Evolutionary conservation across 305 asterid species (phyloP).

Genomic region (Fraxinus xanthoxyloides): DNA sequence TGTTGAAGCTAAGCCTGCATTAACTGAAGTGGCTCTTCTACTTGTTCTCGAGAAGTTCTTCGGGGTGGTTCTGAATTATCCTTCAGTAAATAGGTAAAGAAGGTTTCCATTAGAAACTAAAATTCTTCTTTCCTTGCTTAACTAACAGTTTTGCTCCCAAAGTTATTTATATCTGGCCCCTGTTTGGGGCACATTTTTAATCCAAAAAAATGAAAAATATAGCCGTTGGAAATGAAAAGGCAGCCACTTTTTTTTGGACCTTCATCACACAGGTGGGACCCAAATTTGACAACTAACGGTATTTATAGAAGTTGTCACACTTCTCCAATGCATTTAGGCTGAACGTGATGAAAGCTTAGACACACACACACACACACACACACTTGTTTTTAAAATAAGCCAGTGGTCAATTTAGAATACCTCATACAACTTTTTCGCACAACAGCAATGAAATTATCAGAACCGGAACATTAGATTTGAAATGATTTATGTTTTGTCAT

Average conservation of each 20-base stretch:
- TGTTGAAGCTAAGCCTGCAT: slow-evolving; percentile 61
- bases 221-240: no score
- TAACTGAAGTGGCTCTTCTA: slow-evolving; percentile 66
- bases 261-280: no score
- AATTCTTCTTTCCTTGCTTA: not conserved
- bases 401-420: not conserved
- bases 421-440: not conserved
- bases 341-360: not conserved
- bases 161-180: not conserved
- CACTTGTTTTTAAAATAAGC: not conserved
- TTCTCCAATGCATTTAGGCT: not conserved
- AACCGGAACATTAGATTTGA: not conserved
- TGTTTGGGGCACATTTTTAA: no score
- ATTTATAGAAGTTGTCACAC: not conserved
- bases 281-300: no score
- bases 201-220: no score
- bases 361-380: not conserved
- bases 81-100: slow-evolving; percentile 69
- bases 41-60: slow-evolving; percentile 65
- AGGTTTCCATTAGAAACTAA: not conserved
- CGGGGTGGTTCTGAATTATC: slow-evolving; percentile 68
- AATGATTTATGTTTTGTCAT: not conserved
- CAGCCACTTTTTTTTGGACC: no score
- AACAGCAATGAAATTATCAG: not conserved
- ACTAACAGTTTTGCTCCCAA: not conserved